Percentiles rank a stretch among this genome's conserved stretches.
These are phyloP conservation scores for Globisporangium echinulatum DNA, from an alignment of 352 stramenopile genomes.

Conservation along the genomic window DNA sequence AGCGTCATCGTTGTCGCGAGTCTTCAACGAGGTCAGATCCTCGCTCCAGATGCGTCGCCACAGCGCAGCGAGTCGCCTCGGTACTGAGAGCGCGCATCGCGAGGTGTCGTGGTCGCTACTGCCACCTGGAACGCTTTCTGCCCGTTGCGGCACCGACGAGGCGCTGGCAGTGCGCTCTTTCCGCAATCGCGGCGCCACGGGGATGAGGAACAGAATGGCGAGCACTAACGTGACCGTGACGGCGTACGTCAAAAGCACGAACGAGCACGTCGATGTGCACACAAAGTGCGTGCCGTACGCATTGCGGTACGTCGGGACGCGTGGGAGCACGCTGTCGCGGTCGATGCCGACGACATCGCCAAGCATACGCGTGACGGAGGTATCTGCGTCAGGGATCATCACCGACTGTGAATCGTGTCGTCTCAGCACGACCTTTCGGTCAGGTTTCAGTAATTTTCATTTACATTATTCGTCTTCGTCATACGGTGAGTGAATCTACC, in stretches of 20 bases:
- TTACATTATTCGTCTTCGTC: too few species aligned
- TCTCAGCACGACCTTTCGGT: too few species aligned
- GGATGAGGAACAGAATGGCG: constrained; percentile 36
- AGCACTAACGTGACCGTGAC: constrained; percentile 24
- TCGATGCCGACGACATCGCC: neutral
- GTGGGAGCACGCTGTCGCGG: constrained; percentile 2
- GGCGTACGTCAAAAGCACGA: constrained; percentile 29
- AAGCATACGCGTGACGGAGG: too few species aligned
- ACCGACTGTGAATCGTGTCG: too few species aligned
- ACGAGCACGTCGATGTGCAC: constrained; percentile 37
- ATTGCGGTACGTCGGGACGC: constrained; percentile 43
- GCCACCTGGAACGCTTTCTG: constrained; percentile 2
- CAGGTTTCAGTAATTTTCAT: too few species aligned
- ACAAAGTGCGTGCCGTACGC: constrained; percentile 51
- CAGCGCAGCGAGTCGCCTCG: neutral
- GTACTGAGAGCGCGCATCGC: neutral
- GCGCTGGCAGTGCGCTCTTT: neutral
- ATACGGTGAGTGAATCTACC: too few species aligned
- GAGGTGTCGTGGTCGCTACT: neutral
- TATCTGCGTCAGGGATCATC: too few species aligned
- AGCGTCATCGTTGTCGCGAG: neutral
- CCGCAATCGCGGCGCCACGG: constrained; percentile 15
- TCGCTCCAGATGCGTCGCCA: too few species aligned
- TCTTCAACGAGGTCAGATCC: too few species aligned
- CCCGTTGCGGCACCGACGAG: constrained; percentile 9